phyloP scores from a whole-genome alignment of 2,329 filamentous ascomycete genomes.

The Trichoderma endophyticum region DNA sequence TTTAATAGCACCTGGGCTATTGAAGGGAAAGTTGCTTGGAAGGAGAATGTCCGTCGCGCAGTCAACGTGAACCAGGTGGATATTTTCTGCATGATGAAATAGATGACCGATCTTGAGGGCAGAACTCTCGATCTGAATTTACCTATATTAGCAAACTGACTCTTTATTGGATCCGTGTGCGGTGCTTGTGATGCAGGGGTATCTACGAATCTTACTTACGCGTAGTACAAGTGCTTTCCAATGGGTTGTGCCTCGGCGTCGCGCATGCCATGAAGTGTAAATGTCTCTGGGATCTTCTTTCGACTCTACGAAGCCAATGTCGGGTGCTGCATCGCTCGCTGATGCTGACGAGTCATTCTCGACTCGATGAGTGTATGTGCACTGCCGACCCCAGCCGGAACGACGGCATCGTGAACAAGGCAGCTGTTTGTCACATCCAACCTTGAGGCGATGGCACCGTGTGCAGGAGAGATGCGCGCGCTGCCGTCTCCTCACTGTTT shows the following conservation, averaged over 20 bases:
- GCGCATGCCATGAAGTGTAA: not conserved
- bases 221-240: not conserved
- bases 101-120: not conserved
- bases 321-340: not conserved
- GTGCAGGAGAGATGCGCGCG: conserved; percentile 9
- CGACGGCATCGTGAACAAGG: conserved; percentile 1
- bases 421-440: not conserved
- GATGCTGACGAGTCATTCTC: not conserved
- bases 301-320: not conserved
- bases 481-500: not conserved
- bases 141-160: not conserved
- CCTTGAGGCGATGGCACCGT: conserved; percentile 7
- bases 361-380: conserved; percentile 1
- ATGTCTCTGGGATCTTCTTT: not conserved
- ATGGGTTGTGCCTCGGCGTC: not conserved
- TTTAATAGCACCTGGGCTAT: not conserved
- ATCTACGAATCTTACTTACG: not conserved
- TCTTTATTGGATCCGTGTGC: no score
- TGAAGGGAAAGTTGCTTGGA: conserved; percentile 6
- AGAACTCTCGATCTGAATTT: not conserved
- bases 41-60: not conserved
- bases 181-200: not conserved
- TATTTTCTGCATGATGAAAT: not conserved
- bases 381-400: not conserved
- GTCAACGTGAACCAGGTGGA: not conserved